phyloP scores from a whole-genome alignment of 768 basidiomycete genomes.

The Tephrocybe rancida region DNA sequence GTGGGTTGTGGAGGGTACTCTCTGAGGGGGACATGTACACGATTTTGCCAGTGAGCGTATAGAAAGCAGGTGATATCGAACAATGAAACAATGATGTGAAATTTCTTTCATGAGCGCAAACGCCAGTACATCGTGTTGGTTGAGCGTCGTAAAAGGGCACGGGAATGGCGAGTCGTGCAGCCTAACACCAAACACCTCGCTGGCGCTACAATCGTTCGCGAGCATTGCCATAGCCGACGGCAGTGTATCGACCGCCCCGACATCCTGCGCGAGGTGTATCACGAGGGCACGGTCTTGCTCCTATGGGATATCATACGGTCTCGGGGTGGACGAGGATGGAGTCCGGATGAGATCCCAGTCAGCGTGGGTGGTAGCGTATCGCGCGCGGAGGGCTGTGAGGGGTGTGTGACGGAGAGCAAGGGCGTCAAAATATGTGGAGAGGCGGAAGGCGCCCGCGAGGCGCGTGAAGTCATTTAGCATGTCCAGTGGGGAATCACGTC shows the following conservation, averaged over 20 bases:
- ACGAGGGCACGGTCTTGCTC: constrained; percentile 14
- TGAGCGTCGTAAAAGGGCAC: neutral
- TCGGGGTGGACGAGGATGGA: neutral
- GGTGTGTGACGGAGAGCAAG: constrained; percentile 11
- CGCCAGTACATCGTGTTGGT: neutral
- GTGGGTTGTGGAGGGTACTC: constrained; percentile 1
- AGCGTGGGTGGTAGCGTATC: constrained; percentile 16
- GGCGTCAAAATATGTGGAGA: constrained; percentile 14
- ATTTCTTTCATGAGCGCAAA: constrained; percentile 13
- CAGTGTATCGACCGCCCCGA: constrained; percentile 15
- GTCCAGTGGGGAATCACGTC: constrained; percentile 9
- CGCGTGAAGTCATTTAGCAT: constrained; percentile 4
- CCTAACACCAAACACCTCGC: constrained; percentile 19
- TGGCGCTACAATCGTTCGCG: constrained; percentile 19
- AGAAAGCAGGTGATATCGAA: constrained; percentile 4
- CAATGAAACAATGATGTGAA: constrained; percentile 1
- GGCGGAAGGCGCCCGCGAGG: constrained; percentile 12
- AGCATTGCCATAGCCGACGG: constrained; percentile 23
- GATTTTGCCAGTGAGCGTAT: constrained; percentile 8
- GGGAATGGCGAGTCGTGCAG: neutral
- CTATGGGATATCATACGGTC: constrained; percentile 5
- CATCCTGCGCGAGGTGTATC: constrained; percentile 21
- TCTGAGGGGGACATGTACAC: constrained; percentile 1
- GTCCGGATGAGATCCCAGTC: constrained; percentile 14
- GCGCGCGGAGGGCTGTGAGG: constrained; percentile 12